Base-by-base conservation (phyloP, 2,329 filamentous ascomycete genomes). In the Hypoxylon sp. region DNA sequence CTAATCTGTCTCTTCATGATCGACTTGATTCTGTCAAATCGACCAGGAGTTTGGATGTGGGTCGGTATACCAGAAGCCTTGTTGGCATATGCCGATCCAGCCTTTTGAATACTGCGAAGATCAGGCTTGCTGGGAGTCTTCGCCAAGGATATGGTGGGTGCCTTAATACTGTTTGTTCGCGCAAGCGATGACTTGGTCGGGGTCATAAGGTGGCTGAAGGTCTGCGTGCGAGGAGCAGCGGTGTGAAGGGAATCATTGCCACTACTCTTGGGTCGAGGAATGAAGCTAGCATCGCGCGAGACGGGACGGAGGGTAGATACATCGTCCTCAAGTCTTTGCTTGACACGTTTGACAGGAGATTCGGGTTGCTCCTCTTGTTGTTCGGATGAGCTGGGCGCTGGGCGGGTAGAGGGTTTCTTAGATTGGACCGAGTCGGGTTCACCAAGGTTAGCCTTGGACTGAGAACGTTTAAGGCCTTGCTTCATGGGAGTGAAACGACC, bases 181-280 rank as follows among this genome's bases (percentile, higher is more conserved):
- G 88, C 86, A 53, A 91, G 76, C 0, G 91, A 92, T 6, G 92
- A 82, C 75, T 92, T 93, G 7, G 91, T 95, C 0, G 93, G 93
- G 5, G 92, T 96, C 76, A 89, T 86, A 28, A 94, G 80, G 62
- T 82, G 88, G 64, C 82, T 81, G 62, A 82, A 78, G 64, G 85
- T 82, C 56, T 83, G 79, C 0, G 82, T 77, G 24, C 81, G 81
- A 50, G 77, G 69, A 20, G 82, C 72, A 15, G 74, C 71, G 41
- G 62, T 70, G 22, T 59, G 72, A 50, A 69, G 24, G 32, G 72
- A 67, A 65, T 82, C 71, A 76, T 79, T 72, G 76, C 79, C 68
- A 70, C 76, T 76, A 71, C 79, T 77, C 70, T 84, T 83, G 46
- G 84, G 81, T 24, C 79, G 79, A 47, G 84, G 81, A 46, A 87